Evolutionary conservation across 2,329 filamentous ascomycete species (phyloP).

Genomic region (Penicillium fuscoglaucum): DNA sequence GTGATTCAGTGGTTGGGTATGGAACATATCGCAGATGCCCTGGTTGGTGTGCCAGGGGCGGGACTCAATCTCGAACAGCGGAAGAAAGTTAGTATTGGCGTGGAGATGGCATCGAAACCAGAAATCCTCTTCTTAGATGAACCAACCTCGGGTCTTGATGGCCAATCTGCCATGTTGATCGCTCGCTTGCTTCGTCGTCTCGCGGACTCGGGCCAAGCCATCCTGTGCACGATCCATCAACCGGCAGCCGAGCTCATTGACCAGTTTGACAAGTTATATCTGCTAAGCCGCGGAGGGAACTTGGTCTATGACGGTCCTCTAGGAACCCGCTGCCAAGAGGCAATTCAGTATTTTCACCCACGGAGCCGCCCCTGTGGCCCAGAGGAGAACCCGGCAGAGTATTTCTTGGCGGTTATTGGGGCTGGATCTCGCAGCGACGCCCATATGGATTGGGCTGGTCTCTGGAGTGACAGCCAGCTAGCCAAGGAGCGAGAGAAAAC

Average conservation of each 20-base stretch:
- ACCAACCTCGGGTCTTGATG: background rate
- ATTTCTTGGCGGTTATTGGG: background rate
- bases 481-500: background rate
- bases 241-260: background rate
- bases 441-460: background rate
- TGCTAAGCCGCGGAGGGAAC: background rate
- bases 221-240: background rate
- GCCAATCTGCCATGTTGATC: background rate
- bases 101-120: background rate
- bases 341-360: background rate
- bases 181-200: background rate
- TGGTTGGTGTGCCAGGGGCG: background rate
- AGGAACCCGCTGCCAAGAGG: background rate
- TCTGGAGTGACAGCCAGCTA: background rate
- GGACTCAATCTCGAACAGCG: background rate
- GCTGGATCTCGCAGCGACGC: background rate
- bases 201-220: background rate
- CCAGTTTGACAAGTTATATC: background rate
- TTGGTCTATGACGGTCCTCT: background rate
- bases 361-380: background rate
- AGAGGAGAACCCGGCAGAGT: background rate
- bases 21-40: background rate
- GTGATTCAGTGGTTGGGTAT: background rate
- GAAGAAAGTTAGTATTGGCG: background rate
- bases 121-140: background rate